A percentile compares a stretch with the other conserved stretches of the same genome.
phyloP scores from a whole-genome alignment of 345 rosid species.

The Odontarrhena argentea region DNA sequence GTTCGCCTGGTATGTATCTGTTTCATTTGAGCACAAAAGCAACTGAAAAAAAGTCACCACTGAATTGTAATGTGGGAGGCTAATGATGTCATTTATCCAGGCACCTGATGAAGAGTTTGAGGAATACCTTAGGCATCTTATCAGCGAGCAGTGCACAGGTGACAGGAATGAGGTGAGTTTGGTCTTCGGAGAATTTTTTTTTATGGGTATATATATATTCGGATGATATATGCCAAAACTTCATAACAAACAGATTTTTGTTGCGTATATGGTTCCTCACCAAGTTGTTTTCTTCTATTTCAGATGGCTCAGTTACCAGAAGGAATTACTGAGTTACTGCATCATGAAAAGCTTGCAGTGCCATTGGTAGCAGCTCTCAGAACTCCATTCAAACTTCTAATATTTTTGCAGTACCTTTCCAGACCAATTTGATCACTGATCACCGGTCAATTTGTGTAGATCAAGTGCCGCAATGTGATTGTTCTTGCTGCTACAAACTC shows the following conservation, averaged over 20 bases:
- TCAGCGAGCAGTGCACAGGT: slow-evolving; percentile 78
- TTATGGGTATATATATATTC: neutral
- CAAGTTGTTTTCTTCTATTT: slow-evolving; percentile 30
- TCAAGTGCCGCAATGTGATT: slow-evolving; percentile 80
- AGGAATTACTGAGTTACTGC: slow-evolving; percentile 89
- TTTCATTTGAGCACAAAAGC: slow-evolving; percentile 8
- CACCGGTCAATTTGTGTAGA: slow-evolving; percentile 46
- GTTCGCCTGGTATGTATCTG: slow-evolving; percentile 78
- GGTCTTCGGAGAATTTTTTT: slow-evolving; percentile 15
- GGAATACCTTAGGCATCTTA: slow-evolving; percentile 80
- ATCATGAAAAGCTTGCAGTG: slow-evolving; percentile 77
- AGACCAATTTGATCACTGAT: neutral
- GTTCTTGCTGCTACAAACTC: slow-evolving; percentile 74
- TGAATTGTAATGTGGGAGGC: neutral
- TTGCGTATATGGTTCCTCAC: slow-evolving; percentile 33
- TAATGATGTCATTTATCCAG: slow-evolving; percentile 43
- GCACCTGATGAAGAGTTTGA: slow-evolving; percentile 99
- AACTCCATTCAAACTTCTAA: neutral
- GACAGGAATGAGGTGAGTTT: slow-evolving; percentile 84
- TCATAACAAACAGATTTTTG: slow-evolving; percentile 11
- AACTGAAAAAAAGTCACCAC: neutral
- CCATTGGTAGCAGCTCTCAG: slow-evolving; percentile 70
- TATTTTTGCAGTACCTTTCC: neutral
- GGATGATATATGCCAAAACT: neutral
- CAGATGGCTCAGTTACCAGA: slow-evolving; percentile 99